Evolutionary conservation across 495 filamentous ascomycete genomes (phyloP).

Genomic region (Glonium stellatum): DNA sequence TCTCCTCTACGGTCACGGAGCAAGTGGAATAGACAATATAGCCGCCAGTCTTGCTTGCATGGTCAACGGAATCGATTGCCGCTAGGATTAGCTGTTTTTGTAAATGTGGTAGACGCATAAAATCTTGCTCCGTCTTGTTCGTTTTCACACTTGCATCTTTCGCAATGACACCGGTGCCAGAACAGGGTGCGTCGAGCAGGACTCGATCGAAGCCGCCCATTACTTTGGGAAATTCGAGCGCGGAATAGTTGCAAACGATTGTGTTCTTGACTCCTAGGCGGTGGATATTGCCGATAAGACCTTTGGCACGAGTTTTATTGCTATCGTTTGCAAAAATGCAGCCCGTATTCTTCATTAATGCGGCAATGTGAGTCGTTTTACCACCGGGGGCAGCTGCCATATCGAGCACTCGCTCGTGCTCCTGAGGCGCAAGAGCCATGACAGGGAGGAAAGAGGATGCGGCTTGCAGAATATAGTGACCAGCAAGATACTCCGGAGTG

Average conservation of each 20-base stretch:
- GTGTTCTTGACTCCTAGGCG: conserved; percentile 89
- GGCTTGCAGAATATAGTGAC: conserved; percentile 95
- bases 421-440: conserved; percentile 92
- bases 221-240: conserved; percentile 82
- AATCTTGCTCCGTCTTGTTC: conserved; percentile 91
- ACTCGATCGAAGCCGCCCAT: conserved; percentile 91
- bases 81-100: conserved; percentile 90
- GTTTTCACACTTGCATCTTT: conserved; percentile 96
- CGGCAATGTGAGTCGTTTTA: conserved; percentile 94
- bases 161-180: conserved; percentile 82
- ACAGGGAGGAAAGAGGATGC: conserved; percentile 95
- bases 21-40: conserved; percentile 95
- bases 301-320: conserved; percentile 87
- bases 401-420: conserved; percentile 80
- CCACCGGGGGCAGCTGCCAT: conserved; percentile 98
- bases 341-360: conserved; percentile 97
- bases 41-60: conserved; percentile 76
- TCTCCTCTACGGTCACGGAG: conserved; percentile 85
- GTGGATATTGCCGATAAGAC: conserved; percentile 96
- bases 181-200: conserved; percentile 74
- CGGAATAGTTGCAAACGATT: conserved; percentile 91
- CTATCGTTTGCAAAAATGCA: conserved; percentile 94
- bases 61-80: conserved; percentile 91
- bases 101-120: conserved; percentile 81
- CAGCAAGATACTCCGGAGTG: conserved; percentile 93